Conservation (phyloP, 345 rosid genomes). For the Arabidopsis thaliana region TAIR10.1 NC_003075.7:11900001-11900500, state of each 20-base stretch:
- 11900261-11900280: conserved; percentile 80
- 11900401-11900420: conserved; percentile 53
- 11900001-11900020: neutral
- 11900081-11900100: neutral
- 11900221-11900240: conserved; percentile 51
- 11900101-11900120: neutral
- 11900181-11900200: neutral
- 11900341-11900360: conserved; percentile 73
- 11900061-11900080: neutral
- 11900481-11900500: conserved; percentile 57
- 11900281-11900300: conserved; percentile 83
- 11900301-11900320: conserved; percentile 68
- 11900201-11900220: conserved; percentile 11
- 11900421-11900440: neutral
- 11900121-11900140: neutral
- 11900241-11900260: conserved; percentile 55
- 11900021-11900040: neutral
- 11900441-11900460: conserved; percentile 33
- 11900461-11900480: conserved; percentile 33
- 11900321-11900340: conserved; percentile 66
- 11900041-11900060: neutral
- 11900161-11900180: neutral
- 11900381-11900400: conserved; percentile 72
- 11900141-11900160: neutral
- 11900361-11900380: conserved; percentile 70